Evolutionary conservation across 495 filamentous ascomycete species (phyloP).

Genomic region (Oidiodendron maius): DNA sequence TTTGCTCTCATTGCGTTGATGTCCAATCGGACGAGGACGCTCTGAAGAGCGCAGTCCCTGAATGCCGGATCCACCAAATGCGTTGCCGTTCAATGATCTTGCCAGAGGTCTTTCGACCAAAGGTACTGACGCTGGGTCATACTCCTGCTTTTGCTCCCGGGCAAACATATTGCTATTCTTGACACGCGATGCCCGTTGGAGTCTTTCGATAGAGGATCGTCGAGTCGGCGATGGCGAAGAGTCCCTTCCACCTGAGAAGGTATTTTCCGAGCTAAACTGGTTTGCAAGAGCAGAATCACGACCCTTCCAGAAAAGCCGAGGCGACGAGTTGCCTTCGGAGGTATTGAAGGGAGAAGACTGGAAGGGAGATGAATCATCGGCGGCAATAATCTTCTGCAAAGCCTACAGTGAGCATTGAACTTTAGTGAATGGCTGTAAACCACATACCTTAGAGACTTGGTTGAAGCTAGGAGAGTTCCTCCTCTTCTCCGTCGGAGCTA

Average conservation of each 20-base stretch:
- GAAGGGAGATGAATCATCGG: constrained; percentile 66
- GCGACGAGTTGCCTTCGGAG: constrained; percentile 54
- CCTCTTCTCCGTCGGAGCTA: constrained; percentile 49
- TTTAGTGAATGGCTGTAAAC: constrained; percentile 19
- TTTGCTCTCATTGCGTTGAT: constrained; percentile 41
- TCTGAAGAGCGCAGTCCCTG: constrained; percentile 40
- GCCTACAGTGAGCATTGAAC: constrained; percentile 17
- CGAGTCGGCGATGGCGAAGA: constrained; percentile 60
- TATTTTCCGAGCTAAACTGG: constrained; percentile 64
- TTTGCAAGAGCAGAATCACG: constrained; percentile 61
- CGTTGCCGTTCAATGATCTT: constrained; percentile 59
- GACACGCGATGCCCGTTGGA: constrained; percentile 89
- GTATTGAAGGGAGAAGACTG: constrained; percentile 64
- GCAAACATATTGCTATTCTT: constrained; percentile 96
- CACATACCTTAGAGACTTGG: constrained; percentile 55
- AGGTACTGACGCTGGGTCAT: constrained; percentile 73
- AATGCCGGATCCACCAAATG: constrained; percentile 42
- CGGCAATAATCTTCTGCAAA: constrained; percentile 44
- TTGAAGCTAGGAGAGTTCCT: constrained; percentile 76
- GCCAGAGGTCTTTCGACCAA: constrained; percentile 74
- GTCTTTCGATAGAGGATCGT: constrained; percentile 84
- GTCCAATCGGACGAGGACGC: constrained; percentile 26
- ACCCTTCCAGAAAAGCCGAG: constrained; percentile 81
- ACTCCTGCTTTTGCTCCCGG: constrained; percentile 81
- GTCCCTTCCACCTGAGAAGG: constrained; percentile 48